Conservation (phyloP, 2,329 filamentous ascomycete genomes). For the Sarocladiaceae sp. region DNA sequence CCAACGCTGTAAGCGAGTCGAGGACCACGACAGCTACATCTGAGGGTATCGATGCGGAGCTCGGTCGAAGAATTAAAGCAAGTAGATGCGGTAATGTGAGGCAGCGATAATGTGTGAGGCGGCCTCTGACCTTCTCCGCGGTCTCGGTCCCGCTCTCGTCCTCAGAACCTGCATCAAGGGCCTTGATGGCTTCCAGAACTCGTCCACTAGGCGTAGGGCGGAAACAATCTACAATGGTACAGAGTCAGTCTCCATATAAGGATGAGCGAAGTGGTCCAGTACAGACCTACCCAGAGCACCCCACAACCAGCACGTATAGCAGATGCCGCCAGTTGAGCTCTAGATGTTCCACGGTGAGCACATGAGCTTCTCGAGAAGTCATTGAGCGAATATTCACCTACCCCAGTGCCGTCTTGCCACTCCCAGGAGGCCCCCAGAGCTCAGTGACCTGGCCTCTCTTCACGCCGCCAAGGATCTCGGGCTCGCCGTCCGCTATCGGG, state of each 20-base stretch:
- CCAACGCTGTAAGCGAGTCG: conserved; percentile 71
- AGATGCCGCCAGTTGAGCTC: conserved; percentile 65
- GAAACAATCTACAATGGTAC: conserved; percentile 39
- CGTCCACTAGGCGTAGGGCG: conserved; percentile 31
- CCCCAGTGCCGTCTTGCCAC: conserved; percentile 81
- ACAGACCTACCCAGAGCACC: conserved; percentile 81
- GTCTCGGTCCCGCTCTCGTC: background rate
- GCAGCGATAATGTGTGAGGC: conserved; percentile 46
- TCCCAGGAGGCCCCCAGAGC: conserved; percentile 81
- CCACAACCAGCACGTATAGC: conserved; percentile 55
- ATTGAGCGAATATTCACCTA: conserved; percentile 37
- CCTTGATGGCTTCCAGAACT: conserved; percentile 21
- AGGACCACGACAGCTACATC: conserved; percentile 68
- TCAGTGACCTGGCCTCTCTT: conserved; percentile 77
- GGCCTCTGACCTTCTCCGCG: background rate
- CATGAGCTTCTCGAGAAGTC: background rate
- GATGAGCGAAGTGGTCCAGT: conserved; percentile 12
- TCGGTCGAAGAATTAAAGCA: conserved; percentile 68
- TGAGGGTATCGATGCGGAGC: conserved; percentile 55
- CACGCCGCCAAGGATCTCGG: conserved; percentile 49
- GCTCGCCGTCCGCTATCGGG: conserved; percentile 13
- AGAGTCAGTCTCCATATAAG: background rate
- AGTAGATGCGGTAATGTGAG: conserved; percentile 68
- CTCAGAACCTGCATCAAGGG: background rate
- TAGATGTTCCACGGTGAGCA: conserved; percentile 28